Evolutionary conservation across 257 asterid genomes (phyloP).

Genomic region (Forsythia suspensa): DNA sequence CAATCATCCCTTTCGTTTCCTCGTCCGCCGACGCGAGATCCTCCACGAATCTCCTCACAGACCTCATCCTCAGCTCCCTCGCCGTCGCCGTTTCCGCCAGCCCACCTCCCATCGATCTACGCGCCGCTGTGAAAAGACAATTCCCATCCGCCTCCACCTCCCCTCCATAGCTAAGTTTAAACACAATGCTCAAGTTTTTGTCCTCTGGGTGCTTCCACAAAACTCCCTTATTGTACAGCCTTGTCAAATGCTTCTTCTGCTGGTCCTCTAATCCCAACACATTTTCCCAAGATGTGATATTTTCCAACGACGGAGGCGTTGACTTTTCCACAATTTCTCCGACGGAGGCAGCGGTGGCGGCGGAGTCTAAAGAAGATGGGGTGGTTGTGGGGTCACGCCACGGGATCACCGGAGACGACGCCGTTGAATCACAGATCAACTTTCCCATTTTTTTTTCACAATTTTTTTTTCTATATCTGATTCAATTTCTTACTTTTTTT

Average conservation of each 20-base stretch:
- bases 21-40: conserved; percentile 73
- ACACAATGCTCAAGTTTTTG: conserved; percentile 43
- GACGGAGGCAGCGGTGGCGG: conserved; percentile 16
- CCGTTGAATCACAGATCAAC: conserved; percentile 82
- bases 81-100: conserved; percentile 35
- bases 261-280: conserved; percentile 82
- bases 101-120: conserved; percentile 52
- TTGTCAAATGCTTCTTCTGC: conserved; percentile 63
- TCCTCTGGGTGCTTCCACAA: conserved; percentile 86
- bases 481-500: not conserved
- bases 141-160: conserved; percentile 89
- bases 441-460: conserved; percentile 60
- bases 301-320: conserved; percentile 22
- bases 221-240: conserved; percentile 69
- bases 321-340: not conserved
- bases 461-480: not conserved
- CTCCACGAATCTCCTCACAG: conserved; percentile 68
- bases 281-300: conserved; percentile 52
- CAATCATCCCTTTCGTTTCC: conserved; percentile 49
- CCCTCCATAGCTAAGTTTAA: conserved; percentile 81
- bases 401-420: conserved; percentile 78
- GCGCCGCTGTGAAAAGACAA: conserved; percentile 84
- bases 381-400: conserved; percentile 85
- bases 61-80: conserved; percentile 67
- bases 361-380: conserved; percentile 43